Conservation (phyloP, 2,329 filamentous ascomycete genomes). For the Emergomyces pasteurianus region DNA sequence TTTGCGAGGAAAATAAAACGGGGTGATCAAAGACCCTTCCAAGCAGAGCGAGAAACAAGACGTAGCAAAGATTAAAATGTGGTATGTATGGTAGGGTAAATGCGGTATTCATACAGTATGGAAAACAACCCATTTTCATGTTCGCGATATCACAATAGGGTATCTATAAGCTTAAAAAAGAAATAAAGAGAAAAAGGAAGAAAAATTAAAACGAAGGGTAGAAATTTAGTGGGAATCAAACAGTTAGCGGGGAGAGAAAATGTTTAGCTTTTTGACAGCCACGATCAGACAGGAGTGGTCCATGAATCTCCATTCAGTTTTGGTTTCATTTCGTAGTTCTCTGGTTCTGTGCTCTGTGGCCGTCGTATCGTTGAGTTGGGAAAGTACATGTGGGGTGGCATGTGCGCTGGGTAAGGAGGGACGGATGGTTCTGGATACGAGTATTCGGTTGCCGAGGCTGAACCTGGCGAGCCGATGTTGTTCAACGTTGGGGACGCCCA, state of each 20-base stretch:
- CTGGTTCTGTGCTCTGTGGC: conserved; percentile 63
- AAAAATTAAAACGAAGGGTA: background rate
- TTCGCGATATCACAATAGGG: background rate
- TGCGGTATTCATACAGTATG: background rate
- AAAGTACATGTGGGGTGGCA: conserved; percentile 59
- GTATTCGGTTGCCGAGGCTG: conserved; percentile 54
- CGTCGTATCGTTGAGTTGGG: conserved; percentile 55
- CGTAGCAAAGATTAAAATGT: background rate
- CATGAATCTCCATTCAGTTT: conserved; percentile 25
- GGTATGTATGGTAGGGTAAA: background rate
- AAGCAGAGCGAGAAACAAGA: background rate
- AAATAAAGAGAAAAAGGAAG: background rate
- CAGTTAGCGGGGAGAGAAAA: background rate
- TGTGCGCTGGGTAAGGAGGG: conserved; percentile 34
- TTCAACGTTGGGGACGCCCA: conserved; percentile 80
- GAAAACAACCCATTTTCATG: background rate
- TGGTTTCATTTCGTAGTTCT: conserved; percentile 52
- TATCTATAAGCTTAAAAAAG: background rate
- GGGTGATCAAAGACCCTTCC: background rate
- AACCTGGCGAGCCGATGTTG: conserved; percentile 58
- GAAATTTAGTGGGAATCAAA: background rate
- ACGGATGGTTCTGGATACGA: conserved; percentile 64
- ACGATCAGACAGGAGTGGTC: conserved; percentile 24
- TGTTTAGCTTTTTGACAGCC: background rate
- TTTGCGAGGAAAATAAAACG: background rate